Percentiles rank a stretch among this genome's conserved stretches.
Evolutionary conservation across 176 grass and related monocot genomes (phyloP).

Genomic region (Microstegium vimineum): DNA sequence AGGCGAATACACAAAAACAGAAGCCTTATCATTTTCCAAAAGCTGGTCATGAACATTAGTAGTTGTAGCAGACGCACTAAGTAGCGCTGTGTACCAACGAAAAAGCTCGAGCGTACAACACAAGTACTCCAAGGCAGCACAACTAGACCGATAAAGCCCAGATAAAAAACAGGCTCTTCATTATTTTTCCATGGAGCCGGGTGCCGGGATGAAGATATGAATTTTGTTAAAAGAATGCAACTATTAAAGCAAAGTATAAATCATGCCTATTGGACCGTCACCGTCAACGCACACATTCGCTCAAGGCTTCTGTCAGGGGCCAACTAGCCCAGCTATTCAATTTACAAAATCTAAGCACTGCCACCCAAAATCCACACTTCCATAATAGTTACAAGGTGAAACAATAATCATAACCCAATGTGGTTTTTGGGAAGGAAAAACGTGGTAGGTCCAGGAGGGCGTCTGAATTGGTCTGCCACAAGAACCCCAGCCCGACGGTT

Average conservation of each 20-base stretch:
- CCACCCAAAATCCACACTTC: neutral
- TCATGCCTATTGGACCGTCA: neutral
- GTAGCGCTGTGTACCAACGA: no score
- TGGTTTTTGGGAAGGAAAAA: neutral
- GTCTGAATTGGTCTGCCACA: neutral
- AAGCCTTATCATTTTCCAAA: no score
- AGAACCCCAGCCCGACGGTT: neutral
- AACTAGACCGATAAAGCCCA: neutral
- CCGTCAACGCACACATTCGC: neutral
- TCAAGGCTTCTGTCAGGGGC: neutral
- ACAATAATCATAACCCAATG: neutral
- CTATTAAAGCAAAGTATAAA: neutral
- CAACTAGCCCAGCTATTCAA: neutral
- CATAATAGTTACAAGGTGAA: constrained; percentile 12
- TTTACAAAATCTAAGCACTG: neutral
- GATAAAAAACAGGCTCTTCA: neutral
- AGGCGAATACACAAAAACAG: no score
- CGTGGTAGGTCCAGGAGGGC: neutral
- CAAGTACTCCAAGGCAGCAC: neutral
- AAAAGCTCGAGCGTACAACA: no score
- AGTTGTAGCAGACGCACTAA: no score
- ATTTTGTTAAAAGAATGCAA: neutral
- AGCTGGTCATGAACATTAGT: no score
- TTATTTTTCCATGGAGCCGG: neutral
- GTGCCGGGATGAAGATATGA: neutral